These are phyloP conservation scores for Canavalia ensiformis DNA, from an alignment of 306 rosid species.

Conservation along the genomic window DNA sequence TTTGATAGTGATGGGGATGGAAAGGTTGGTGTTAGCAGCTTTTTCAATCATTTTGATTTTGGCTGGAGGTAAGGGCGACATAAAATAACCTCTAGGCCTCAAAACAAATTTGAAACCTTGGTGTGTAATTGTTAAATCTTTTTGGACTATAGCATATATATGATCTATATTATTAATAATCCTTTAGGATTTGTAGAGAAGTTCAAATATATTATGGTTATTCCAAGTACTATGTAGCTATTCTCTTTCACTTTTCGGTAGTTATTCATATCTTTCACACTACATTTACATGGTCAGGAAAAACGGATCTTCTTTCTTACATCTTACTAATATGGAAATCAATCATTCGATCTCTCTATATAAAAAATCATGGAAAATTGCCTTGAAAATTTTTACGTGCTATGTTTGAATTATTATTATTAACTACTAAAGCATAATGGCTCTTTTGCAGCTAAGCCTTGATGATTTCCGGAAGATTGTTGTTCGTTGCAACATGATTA, in stretches of 20 bases:
- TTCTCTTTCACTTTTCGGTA: background rate
- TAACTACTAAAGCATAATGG: background rate
- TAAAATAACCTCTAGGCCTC: background rate
- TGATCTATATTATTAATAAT: background rate
- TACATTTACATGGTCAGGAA: slow-evolving; percentile 4
- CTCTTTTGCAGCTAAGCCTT: slow-evolving; percentile 67
- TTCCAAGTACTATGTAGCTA: background rate
- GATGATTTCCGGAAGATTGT: slow-evolving; percentile 86
- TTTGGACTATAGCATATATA: background rate
- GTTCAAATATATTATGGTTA: slow-evolving; percentile 6
- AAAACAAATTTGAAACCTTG: background rate
- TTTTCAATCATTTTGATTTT: slow-evolving; percentile 21
- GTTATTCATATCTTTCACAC: slow-evolving; percentile 8
- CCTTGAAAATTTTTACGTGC: slow-evolving; percentile 40
- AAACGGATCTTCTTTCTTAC: background rate
- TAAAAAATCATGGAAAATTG: background rate
- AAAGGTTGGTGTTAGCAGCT: slow-evolving; percentile 58
- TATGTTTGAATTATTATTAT: background rate
- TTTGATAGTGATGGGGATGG: slow-evolving; percentile 86
- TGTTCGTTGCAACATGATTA: slow-evolving; percentile 82
- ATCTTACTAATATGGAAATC: background rate
- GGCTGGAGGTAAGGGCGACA: background rate
- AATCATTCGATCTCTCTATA: background rate
- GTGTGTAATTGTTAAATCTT: background rate
- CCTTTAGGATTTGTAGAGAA: background rate